Evolutionary conservation across 176 grass and related monocot genomes (phyloP), one percentile per base, ranked within the genome.

Genomic region (Phoenix roebelenii): DNA sequence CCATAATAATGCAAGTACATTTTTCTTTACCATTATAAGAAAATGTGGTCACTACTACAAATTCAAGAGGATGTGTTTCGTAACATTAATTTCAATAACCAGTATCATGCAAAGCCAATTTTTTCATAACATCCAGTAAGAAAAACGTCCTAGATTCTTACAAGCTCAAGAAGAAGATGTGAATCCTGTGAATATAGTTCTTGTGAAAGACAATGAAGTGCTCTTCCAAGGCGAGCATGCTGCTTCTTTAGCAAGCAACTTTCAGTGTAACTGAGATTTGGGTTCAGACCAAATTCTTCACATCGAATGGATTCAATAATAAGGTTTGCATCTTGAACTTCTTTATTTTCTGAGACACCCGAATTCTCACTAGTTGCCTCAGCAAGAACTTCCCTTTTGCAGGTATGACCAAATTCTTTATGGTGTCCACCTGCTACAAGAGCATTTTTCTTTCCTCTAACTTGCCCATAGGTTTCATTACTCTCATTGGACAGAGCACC

Each of bases 181-280:
- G 91, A 96, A 85, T 96, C 91, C 72, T 96, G 83, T 6, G 91
- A 96, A 78, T 96, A 96, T 69, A 96, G 59, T 69, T 96, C 91
- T 65, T 96, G 91, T 15, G 91, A 96, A 56, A 96, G 80, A 70
- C 86, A 96, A 75, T 96, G 91, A 23, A 96, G 62, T 77, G 91
- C 91, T 82, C 91, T 90, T 61, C 91, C 91, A 82, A 96, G 91
- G 49, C 91, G 77, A 76, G 83, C 91, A 80, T 96, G 91, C 61
- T 96, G 91, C 69, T 97, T 97, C 30, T 79, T 82, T 72, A 97
- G 79, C 73, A 97, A 73, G 63, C 51, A 76, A 83, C 68, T 78
- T 29, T 91, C 92, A 26, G 54, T 70, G 51, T 63, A 69, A 72
- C 65, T 83, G 67, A 85, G 65, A 62, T 72, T 68, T 30, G 71